Evolutionary conservation across 2,329 filamentous ascomycete species (phyloP), one percentile per base, ranked within the genome.

Genomic region (Leptographium lundbergii): DNA sequence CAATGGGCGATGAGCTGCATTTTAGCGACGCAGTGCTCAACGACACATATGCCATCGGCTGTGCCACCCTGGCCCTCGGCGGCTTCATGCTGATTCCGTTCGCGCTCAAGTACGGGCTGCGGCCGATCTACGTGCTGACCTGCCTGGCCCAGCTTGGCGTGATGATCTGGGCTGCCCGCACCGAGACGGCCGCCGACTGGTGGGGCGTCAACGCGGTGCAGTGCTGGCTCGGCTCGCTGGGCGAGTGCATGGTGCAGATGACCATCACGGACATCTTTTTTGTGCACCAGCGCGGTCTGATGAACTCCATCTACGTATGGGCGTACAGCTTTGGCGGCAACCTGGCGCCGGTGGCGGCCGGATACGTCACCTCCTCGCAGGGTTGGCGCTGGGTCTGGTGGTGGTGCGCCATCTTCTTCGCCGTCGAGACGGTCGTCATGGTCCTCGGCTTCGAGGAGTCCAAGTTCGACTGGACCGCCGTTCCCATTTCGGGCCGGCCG

Each of bases 211-310:
- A 57, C 25, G 59, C 59, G 17, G 59, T 72, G 3, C 61, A 70
- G 6, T 75, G 75, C 13, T 72, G 77, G 63, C 70, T 77, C 47
- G 69, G 68, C 13, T 69, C 75, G 2, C 75, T 75, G 0, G 74
- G 77, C 39, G 75, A 78, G 62, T 71, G 74, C 1, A 66, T 78
- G 66, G 65, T 76, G 2, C 78, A 77, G 1, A 70, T 78, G 17
- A 79, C 77, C 2, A 78, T 81, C 53, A 70, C 77, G 5, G 80
- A 82, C 63, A 67, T 81, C 47, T 82, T 81, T 68, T 82, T 81
- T 65, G 68, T 82, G 7, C 79, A 83, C 61, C 76, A 83, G 65
- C 71, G 80, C 59, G 79, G 77, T 3, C 68, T 71, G 56, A 81
- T 81, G 78, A 74, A 69, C 36, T 24, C 76, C 61, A 65, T 74